phyloP scores from a whole-genome alignment of 805 yeast genomes.

The Candida vartiovaarae region DNA sequence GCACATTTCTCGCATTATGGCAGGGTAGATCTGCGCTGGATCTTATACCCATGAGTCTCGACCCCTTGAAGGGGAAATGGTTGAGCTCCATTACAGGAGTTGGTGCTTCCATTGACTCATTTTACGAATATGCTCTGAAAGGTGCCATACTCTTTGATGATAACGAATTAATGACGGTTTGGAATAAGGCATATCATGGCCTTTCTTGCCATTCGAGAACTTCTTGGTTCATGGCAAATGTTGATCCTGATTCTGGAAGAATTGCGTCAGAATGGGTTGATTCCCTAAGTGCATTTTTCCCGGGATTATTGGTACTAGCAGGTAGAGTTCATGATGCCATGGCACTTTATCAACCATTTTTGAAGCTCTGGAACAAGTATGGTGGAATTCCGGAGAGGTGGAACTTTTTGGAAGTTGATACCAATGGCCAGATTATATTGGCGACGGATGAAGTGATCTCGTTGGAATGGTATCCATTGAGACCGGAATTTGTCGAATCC shows the following conservation, averaged over 20 bases:
- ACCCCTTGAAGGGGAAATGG: constrained; percentile 51
- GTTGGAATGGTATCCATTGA: constrained; percentile 84
- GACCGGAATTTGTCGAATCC: constrained; percentile 91
- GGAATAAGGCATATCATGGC: constrained; percentile 55
- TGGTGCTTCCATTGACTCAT: constrained; percentile 90
- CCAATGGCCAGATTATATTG: not conserved
- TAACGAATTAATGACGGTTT: constrained; percentile 41
- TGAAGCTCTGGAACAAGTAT: constrained; percentile 74
- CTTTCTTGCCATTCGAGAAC: constrained; percentile 44
- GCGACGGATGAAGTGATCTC: constrained; percentile 33
- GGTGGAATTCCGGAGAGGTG: constrained; percentile 89
- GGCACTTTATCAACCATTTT: constrained; percentile 49
- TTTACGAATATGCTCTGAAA: constrained; percentile 82
- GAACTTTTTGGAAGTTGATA: constrained; percentile 33
- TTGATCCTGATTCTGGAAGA: constrained; percentile 47
- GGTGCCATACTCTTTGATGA: constrained; percentile 68
- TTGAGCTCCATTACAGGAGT: constrained; percentile 61
- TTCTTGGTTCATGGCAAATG: constrained; percentile 49
- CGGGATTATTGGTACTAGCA: constrained; percentile 73
- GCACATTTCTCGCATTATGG: constrained; percentile 71
- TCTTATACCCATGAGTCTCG: constrained; percentile 72
- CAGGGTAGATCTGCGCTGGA: constrained; percentile 50
- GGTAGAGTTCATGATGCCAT: constrained; percentile 70
- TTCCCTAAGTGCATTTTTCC: constrained; percentile 79
- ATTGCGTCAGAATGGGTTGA: constrained; percentile 68